These are phyloP conservation scores for Porcisia deanei DNA, from an alignment of 208 protist species.

Conservation along the genomic window DNA sequence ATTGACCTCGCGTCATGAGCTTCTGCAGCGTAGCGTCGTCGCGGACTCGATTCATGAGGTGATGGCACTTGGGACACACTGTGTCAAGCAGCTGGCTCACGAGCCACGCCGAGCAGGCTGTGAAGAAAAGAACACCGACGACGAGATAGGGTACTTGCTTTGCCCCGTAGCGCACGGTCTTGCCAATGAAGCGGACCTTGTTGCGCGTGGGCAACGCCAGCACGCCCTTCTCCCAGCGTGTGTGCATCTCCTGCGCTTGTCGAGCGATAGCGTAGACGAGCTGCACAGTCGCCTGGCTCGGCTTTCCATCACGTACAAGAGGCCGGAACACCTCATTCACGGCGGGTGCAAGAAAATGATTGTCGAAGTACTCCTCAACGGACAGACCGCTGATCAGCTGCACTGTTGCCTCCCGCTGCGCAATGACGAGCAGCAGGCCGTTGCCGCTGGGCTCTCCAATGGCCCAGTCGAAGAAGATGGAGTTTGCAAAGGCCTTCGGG, in stretches of 20 bases:
- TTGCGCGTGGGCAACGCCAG: slow-evolving; percentile 69
- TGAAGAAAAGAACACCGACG: slow-evolving; percentile 60
- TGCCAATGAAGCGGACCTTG: slow-evolving; percentile 59
- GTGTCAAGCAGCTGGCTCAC: slow-evolving; percentile 78
- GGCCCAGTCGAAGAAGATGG: slow-evolving; percentile 86
- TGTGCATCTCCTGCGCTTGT: slow-evolving; percentile 82
- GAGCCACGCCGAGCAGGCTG: slow-evolving; percentile 52
- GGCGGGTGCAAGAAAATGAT: slow-evolving; percentile 63
- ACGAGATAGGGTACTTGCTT: slow-evolving; percentile 65
- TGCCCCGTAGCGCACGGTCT: slow-evolving; percentile 66
- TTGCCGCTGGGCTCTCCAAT: slow-evolving; percentile 79
- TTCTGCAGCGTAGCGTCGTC: slow-evolving; percentile 63
- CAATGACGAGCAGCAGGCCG: slow-evolving; percentile 79
- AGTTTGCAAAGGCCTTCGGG: slow-evolving; percentile 78
- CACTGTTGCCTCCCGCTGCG: slow-evolving; percentile 80
- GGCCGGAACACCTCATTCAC: slow-evolving; percentile 83
- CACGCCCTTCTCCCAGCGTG: slow-evolving; percentile 58
- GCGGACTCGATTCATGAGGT: slow-evolving; percentile 72
- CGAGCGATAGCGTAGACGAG: slow-evolving; percentile 88
- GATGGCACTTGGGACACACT: slow-evolving; percentile 70
- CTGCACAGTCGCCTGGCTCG: slow-evolving; percentile 83
- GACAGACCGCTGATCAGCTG: slow-evolving; percentile 73
- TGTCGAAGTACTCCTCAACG: slow-evolving; percentile 84
- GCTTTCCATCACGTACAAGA: slow-evolving; percentile 72
- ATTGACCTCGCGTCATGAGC: slow-evolving; percentile 73